Conservation (phyloP, 2,329 filamentous ascomycete genomes). For the Penicillium sp. region DNA sequence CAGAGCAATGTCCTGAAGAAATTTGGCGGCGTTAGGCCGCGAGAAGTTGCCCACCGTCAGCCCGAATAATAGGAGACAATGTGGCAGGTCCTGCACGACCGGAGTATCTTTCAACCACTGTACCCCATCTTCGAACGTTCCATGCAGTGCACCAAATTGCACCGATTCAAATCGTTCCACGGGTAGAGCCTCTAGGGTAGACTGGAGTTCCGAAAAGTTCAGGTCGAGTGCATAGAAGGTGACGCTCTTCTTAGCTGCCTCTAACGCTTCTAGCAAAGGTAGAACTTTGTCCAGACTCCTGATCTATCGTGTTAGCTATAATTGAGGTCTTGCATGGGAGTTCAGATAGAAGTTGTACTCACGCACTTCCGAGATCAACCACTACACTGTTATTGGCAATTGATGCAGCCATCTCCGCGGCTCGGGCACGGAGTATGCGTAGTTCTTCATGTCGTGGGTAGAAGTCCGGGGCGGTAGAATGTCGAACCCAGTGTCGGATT, state of each 20-base stretch:
- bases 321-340: neutral
- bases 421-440: neutral
- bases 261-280: neutral
- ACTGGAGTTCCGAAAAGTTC: neutral
- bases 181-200: neutral
- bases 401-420: neutral
- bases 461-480: neutral
- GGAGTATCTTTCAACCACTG: neutral
- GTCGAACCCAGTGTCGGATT: neutral
- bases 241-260: neutral
- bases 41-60: neutral
- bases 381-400: slow-evolving; percentile 1
- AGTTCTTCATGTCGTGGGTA: slow-evolving; percentile 1
- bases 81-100: neutral
- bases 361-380: neutral
- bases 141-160: neutral
- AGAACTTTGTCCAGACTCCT: neutral
- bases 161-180: neutral
- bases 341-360: neutral
- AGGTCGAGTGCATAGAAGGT: neutral
- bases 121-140: neutral
- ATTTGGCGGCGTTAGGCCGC: neutral
- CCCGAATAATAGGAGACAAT: neutral
- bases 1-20: neutral
- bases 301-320: neutral